These are phyloP conservation scores for Phialophora macrospora DNA, from an alignment of 2,329 filamentous ascomycete genomes.

Conservation along the genomic window DNA sequence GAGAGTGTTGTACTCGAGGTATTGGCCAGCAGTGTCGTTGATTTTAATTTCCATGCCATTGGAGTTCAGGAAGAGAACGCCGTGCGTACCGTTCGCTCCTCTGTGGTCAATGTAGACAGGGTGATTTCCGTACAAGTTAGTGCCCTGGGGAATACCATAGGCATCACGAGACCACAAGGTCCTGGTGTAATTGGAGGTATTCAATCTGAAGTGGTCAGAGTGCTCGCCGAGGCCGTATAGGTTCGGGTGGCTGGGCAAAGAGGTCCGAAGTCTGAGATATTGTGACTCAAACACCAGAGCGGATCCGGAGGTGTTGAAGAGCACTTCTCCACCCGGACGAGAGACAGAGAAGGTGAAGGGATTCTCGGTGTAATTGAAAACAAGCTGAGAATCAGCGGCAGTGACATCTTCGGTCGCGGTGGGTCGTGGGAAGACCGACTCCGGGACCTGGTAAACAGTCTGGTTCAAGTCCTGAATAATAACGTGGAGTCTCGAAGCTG, in stretches of 20 bases:
- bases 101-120: constrained; percentile 80
- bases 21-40: constrained; percentile 67
- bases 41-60: constrained; percentile 80
- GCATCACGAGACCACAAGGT: constrained; percentile 73
- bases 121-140: constrained; percentile 74
- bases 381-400: constrained; percentile 43
- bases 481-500: constrained; percentile 72
- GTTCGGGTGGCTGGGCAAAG: constrained; percentile 69
- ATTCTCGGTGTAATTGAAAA: constrained; percentile 58
- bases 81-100: constrained; percentile 61
- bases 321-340: constrained; percentile 43
- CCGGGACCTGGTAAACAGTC: constrained; percentile 75
- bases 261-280: constrained; percentile 74
- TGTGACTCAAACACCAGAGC: constrained; percentile 76
- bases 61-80: constrained; percentile 71
- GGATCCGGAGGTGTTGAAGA: constrained; percentile 72
- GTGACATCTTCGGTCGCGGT: constrained; percentile 52
- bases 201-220: constrained; percentile 70
- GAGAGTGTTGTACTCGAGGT: constrained; percentile 78
- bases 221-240: constrained; percentile 82
- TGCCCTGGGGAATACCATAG: constrained; percentile 62
- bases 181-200: constrained; percentile 70
- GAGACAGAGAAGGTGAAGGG: constrained; percentile 72
- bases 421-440: constrained; percentile 69
- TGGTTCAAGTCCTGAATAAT: constrained; percentile 73